Evolutionary conservation across 2,329 filamentous ascomycete genomes (phyloP), one percentile per base, ranked within the genome.

Genomic region (Cladophialophora immunda): DNA sequence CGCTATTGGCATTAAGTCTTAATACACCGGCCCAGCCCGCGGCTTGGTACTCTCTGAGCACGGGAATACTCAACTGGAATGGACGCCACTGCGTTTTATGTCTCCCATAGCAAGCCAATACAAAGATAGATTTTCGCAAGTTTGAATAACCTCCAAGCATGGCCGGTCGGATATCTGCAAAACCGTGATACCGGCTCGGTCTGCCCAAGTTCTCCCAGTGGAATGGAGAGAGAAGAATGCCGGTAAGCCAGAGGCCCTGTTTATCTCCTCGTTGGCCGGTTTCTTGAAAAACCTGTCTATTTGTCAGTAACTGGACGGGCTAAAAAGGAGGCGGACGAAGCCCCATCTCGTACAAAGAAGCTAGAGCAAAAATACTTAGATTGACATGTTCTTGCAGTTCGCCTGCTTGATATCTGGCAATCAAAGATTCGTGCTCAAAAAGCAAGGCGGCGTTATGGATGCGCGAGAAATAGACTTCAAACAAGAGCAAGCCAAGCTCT

Each of bases 101-200:
- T 50, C 45, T 50, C 45, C 45, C 45, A 50, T 50, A 50, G 45
- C 45, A 27, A 50, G 45, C 45, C 45, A 50, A 50, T 50, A 50
- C 45, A 50, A 50, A 50, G 45, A 50, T 50, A 50, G 45, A 19
- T 50, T 47, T 50, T 50, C 45, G 45, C 45, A 50, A 27, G 45
- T 50, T 19, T 50, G 45, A 19, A 50, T 50, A 13, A 50, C 45
- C 9, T 19, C 45, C 17, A 50, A 50, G 45, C 45, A 50, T 27
- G 45, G 45, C 45, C 45, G 45, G 19, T 50, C 45, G 45, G 45
- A 50, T 50, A 50, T 50, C 45, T 50, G 45, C 45, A 50, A 50
- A 50, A 50, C 45, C 45, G 11, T 50, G 45, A 50, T 50, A 50
- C 45, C 45, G 45, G 45, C 45, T 50, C 45, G 5, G 45, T 50